These are phyloP conservation scores for Nicotiana paniculata DNA, from an alignment of 257 asterid genomes.

Conservation along the genomic window DNA sequence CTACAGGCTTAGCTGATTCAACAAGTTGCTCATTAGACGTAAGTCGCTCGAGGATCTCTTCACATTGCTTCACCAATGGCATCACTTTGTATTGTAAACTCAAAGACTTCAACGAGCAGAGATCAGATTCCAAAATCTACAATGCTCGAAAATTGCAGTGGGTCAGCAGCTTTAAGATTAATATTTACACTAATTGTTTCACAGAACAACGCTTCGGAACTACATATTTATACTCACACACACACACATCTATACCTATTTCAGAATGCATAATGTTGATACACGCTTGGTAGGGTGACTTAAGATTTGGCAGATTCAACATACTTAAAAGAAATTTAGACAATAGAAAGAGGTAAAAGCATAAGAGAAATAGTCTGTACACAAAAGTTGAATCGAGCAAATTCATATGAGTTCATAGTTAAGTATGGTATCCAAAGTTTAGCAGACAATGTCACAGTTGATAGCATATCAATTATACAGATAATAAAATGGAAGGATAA, in stretches of 20 bases:
- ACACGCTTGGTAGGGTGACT: not conserved
- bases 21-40: conserved; percentile 58
- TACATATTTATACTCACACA: not conserved
- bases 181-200: not conserved
- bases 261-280: not conserved
- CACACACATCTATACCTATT: not conserved
- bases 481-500: not conserved
- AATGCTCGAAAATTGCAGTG: conserved; percentile 4
- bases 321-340: not conserved
- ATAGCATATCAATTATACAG: too few relatives aligned
- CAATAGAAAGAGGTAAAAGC: not conserved
- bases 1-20: conserved; percentile 67
- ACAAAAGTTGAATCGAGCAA: not conserved
- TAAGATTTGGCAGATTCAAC: not conserved
- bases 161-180: conserved; percentile 5
- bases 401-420: not conserved
- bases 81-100: conserved; percentile 62
- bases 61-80: conserved; percentile 68
- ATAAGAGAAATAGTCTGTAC: not conserved
- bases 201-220: not conserved
- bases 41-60: conserved; percentile 61
- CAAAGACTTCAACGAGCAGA: conserved; percentile 50
- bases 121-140: conserved; percentile 70
- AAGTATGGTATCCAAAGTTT: not conserved
- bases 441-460: not conserved